Evolutionary conservation across 495 filamentous ascomycete species (phyloP), one percentile per base, ranked within the genome.

Genomic region (Penicillium paxilli): DNA sequence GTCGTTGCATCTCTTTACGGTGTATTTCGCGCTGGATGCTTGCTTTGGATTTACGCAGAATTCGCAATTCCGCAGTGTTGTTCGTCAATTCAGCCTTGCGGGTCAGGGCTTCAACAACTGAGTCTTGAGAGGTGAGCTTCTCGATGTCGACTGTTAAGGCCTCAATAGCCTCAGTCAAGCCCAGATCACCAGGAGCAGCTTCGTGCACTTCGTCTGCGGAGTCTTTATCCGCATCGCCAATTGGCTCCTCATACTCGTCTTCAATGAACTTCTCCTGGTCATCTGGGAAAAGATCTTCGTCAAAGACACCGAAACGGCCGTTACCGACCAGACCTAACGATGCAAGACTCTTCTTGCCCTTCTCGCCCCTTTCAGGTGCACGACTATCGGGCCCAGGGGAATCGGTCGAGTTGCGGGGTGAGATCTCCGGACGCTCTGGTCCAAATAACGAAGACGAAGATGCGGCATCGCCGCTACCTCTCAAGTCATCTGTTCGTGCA

Each of bases 71-170:
- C 19, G 92, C 89, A 1, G 87, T 88, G 67, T 98, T 98, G 68
- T 98, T 98, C 3, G 95, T 98, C 26, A 99, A 77, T 63, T 99
- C 95, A 0, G 95, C 95, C 70, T 98, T 99, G 25, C 89, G 82
- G 10, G 89, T 91, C 53, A 99, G 74, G 21, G 94, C 94, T 57
- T 97, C 90, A 21, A 98, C 81, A 21, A 99, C 90, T 1, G 88
- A 87, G 48, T 96, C 91, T 70, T 99, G 95, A 0, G 91, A 83
- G 4, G 80, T 80, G 30, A 98, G 80, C 67, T 90, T 90, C 50
- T 97, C 92, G 55, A 99, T 96, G 59, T 98, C 92, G 37, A 83
- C 81, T 2, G 87, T 89, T 20, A 99, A 77, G 0, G 80, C 84
- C 45, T 90, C 85, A 54, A 98, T 95, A 5, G 95, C 94, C 65